phyloP scores from a whole-genome alignment of 1,284 basidiomycete genomes.

The Heterobasidion annosum region DNA sequence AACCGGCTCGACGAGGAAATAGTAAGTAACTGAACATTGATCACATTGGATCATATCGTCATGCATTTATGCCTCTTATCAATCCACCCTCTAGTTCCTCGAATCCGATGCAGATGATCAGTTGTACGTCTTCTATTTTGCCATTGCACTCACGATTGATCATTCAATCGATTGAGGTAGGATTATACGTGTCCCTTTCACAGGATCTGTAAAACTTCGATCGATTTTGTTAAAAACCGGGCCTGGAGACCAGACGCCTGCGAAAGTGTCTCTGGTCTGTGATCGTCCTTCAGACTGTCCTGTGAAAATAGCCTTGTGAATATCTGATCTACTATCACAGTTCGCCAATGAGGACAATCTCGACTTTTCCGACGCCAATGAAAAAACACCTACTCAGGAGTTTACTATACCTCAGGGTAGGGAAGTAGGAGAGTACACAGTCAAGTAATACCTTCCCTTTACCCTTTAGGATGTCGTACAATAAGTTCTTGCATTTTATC shows the following conservation, averaged over 20 bases:
- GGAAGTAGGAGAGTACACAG: constrained; percentile 67
- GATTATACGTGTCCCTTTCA: constrained; percentile 75
- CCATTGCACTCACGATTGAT: background rate
- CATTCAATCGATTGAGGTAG: constrained; percentile 23
- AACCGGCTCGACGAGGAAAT: constrained; percentile 51
- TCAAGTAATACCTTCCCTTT: constrained; percentile 36
- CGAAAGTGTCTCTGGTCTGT: constrained; percentile 55
- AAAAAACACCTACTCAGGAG: constrained; percentile 57
- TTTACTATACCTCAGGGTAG: constrained; percentile 56
- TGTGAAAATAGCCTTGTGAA: background rate
- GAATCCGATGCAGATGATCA: constrained; percentile 82
- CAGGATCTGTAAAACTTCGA: constrained; percentile 68
- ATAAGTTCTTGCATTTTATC: background rate
- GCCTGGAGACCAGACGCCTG: constrained; percentile 61
- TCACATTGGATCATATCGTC: background rate
- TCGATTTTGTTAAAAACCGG: constrained; percentile 69
- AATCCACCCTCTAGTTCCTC: constrained; percentile 43
- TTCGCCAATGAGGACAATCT: constrained; percentile 60
- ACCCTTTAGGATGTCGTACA: too few species aligned
- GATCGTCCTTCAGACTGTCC: background rate
- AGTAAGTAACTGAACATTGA: constrained; percentile 28
- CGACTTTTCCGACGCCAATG: constrained; percentile 68
- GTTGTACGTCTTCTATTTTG: constrained; percentile 36
- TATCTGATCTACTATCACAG: constrained; percentile 24
- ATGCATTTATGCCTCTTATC: background rate